A percentile compares a stretch with the other conserved stretches of the same genome.
Conservation (phyloP, 768 basidiomycete species). For the Russula dissimulans region DNA sequence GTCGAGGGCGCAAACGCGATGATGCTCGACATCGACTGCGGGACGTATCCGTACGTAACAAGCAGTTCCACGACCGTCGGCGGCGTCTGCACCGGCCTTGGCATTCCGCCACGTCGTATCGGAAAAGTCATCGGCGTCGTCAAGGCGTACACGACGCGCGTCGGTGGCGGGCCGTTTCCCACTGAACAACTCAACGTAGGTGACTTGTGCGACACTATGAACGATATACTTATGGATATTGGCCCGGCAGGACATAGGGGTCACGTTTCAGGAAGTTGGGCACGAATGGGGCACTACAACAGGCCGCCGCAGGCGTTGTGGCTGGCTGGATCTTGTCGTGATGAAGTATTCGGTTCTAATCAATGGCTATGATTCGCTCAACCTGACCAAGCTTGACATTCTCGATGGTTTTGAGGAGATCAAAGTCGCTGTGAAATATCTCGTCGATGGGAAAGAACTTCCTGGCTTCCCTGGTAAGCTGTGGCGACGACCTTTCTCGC, state of each 20-base stretch:
- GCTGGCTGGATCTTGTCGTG: conserved; percentile 96
- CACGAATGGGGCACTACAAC: conserved; percentile 89
- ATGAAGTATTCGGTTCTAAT: conserved; percentile 86
- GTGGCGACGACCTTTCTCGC: conserved; percentile 21
- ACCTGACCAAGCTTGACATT: conserved; percentile 94
- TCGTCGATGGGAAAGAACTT: conserved; percentile 66
- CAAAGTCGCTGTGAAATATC: conserved; percentile 78
- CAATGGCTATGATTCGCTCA: conserved; percentile 91
- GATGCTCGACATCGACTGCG: conserved; percentile 97
- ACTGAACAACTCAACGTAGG: conserved; percentile 86
- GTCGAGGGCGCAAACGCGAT: conserved; percentile 98
- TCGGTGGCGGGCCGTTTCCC: conserved; percentile 98
- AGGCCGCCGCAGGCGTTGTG: conserved; percentile 85
- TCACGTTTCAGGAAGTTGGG: conserved; percentile 89
- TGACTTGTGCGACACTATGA: conserved; percentile 3
- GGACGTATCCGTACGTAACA: conserved; percentile 97
- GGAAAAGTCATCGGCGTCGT: conserved; percentile 87
- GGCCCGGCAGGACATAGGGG: conserved; percentile 55
- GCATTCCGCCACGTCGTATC: conserved; percentile 83
- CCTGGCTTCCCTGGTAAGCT: conserved; percentile 73
- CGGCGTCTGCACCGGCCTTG: conserved; percentile 96
- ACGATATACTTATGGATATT: not conserved
- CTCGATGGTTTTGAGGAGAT: conserved; percentile 80
- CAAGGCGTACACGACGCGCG: conserved; percentile 97
- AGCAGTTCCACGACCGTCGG: conserved; percentile 90